Evolutionary conservation across 345 rosid genomes (phyloP), one percentile per base, ranked within the genome.

Genomic region (Pistacia vera): DNA sequence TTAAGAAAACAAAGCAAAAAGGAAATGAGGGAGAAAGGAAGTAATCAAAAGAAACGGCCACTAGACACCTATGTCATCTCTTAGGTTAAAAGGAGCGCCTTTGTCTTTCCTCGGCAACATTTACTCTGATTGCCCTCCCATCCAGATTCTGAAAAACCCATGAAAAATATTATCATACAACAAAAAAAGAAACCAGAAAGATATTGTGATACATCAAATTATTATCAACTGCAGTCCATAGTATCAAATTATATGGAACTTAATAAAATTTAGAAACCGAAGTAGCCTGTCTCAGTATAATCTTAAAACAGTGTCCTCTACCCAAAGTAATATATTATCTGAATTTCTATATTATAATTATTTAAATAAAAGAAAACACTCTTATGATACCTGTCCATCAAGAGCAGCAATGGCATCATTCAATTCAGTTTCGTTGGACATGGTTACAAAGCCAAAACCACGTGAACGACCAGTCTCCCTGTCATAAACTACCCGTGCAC

Each of bases 391-490:
- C 96, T 91, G 89, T 83, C 98, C 97, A 80, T 95, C 97, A 63
- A 95, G 96, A 16, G 99, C 96, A 70, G 97, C 90, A 28, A 95
- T 86, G 77, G 98, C 99, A 11, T 90, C 94, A 18, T 93, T 92
- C 86, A 92, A 80, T 88, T 93, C 97, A 20, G 80, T 63, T 84
- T 90, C 97, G 38, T 81, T 68, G 38, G 95, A 80, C 99, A 95
- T 93, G 0, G 91, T 82, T 61, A 95, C 99, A 77, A 95, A 95
- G 35, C 98, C 99, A 52, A 95, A 93, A 59, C 98, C 98, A 77
- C 98, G 97, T 46, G 99, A 95, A 25, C 98, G 98, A 66, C 98
- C 97, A 44, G 89, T 87, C 62, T 92, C 97, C 83, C 98, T 85
- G 79, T 95, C 99, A 73, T 73, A 87, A 25, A 95, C 89, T 48